phyloP scores from a whole-genome alignment of 768 basidiomycete species.

The Leccinum sublutescens region DNA sequence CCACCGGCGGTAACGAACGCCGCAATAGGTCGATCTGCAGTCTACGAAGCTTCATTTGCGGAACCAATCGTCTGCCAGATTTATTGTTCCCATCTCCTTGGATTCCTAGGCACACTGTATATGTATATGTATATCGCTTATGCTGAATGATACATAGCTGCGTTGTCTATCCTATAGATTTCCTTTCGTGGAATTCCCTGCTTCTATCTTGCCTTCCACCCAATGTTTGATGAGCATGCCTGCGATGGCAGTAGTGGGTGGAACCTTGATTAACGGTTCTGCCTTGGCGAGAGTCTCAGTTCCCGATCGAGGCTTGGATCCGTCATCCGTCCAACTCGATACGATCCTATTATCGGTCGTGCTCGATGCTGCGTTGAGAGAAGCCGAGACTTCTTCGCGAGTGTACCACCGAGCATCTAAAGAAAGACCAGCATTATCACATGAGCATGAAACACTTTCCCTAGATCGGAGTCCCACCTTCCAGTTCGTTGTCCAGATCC shows the following conservation, averaged over 20 bases:
- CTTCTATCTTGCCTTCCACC: conserved; percentile 59
- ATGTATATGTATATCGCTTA: background rate
- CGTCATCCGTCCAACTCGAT: conserved; percentile 23
- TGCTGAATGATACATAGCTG: background rate
- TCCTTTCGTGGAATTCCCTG: conserved; percentile 43
- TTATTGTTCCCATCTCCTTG: background rate
- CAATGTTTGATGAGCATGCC: conserved; percentile 85
- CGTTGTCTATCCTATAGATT: conserved; percentile 41
- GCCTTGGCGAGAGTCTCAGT: conserved; percentile 22
- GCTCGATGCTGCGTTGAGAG: conserved; percentile 42
- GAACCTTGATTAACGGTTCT: conserved; percentile 67
- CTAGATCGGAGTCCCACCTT: conserved; percentile 45
- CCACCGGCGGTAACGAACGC: background rate
- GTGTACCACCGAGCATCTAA: conserved; percentile 90
- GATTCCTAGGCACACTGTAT: background rate
- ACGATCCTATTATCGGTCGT: conserved; percentile 28
- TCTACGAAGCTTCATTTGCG: background rate
- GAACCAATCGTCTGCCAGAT: background rate
- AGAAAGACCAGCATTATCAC: background rate
- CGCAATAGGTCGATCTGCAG: background rate
- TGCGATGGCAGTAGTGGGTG: conserved; percentile 74
- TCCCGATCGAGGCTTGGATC: conserved; percentile 16
- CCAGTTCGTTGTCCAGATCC: conserved; percentile 95
- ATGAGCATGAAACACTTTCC: background rate
- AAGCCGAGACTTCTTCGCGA: conserved; percentile 62